Base-by-base conservation (phyloP, 495 filamentous ascomycete genomes). In the Hypomontagnella monticulosa region DNA sequence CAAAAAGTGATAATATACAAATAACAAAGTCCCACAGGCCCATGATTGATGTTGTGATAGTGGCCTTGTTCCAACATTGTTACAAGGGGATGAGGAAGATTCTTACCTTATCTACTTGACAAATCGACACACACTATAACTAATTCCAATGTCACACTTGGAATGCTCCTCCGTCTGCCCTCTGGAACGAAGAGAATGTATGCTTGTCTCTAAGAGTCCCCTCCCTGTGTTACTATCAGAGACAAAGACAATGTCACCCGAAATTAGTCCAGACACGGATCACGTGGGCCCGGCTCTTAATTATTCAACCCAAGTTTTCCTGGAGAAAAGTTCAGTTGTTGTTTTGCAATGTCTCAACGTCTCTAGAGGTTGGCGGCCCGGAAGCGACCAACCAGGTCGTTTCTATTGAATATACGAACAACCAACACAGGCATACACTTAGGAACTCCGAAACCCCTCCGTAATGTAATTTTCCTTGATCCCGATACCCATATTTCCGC, bases 211-310 rank as follows among this genome's bases (percentile, higher is more conserved):
- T 57, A 49, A 67, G 42, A 9, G 10, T 38, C 20, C 48, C 47
- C 41, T 48, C 37, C 46, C 50, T 27, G 27, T 42, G 14, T 49
- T 47, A 33, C 36, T 46, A 66, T 19, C 52, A 74, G 57, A 32
- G 53, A 69, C 74, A 80, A 78, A 79, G 77, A 74, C 76, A 73
- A 75, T 79, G 76, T 62, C 66, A 68, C 66, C 76, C 71, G 70
- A 75, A 78, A 71, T 60, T 62, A 67, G 69, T 40, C 57, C 49
- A 68, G 67, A 48, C 53, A 65, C 30, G 7, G 9, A 42, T 69
- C 56, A 69, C 66, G 55, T 64, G 66, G 56, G 10, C 36, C 43
- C 49, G 43, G 36, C 8, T 49, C 63, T 54, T 59, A 47, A 66
- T 63, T 70, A 59, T 60, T 43, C 53, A 33, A 43, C 27, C 48